Conservation (phyloP, 257 asterid genomes). For the Forsythia suspensa region DNA sequence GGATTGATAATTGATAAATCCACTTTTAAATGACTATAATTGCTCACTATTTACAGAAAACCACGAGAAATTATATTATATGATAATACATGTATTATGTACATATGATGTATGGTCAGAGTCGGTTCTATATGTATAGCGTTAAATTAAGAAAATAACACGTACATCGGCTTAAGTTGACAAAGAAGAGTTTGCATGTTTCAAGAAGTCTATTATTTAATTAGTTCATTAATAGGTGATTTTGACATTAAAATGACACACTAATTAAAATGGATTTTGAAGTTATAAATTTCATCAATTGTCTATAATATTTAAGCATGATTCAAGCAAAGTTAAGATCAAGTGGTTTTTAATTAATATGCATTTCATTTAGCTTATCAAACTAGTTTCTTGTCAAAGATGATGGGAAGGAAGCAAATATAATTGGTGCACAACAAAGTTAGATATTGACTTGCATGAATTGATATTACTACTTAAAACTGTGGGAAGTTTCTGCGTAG, state of each 20-base stretch:
- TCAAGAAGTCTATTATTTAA: background rate
- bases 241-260: background rate
- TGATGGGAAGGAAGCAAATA: background rate
- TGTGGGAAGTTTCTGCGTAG: background rate
- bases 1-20: background rate
- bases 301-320: background rate
- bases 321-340: background rate
- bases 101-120: background rate
- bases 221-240: background rate
- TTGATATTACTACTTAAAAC: background rate
- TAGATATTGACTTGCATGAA: background rate
- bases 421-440: background rate
- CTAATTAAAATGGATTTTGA: background rate
- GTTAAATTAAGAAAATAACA: background rate
- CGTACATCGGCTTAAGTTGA: background rate
- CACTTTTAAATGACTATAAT: background rate
- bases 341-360: background rate
- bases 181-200: background rate
- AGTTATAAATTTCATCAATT: background rate
- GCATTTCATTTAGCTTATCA: background rate
- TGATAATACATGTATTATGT: background rate
- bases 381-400: background rate
- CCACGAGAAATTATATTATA: background rate
- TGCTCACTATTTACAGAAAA: too few relatives aligned
- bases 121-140: too few relatives aligned